These are phyloP conservation scores for Amesomyces nigricolor DNA, from an alignment of 2,329 filamentous ascomycete genomes.

Conservation along the genomic window DNA sequence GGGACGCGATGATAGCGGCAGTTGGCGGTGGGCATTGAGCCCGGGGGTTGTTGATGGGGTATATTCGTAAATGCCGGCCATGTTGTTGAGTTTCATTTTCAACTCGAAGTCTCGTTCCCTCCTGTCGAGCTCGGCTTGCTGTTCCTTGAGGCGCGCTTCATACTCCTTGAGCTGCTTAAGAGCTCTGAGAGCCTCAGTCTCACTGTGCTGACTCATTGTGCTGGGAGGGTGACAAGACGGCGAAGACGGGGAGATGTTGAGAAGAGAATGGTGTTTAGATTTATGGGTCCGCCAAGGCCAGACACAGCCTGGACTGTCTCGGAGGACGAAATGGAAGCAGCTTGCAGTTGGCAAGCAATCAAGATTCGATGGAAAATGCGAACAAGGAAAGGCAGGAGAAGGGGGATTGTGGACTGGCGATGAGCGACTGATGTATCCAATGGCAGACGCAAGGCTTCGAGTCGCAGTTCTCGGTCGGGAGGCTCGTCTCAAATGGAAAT, in stretches of 20 bases:
- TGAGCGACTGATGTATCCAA: slow-evolving; percentile 27
- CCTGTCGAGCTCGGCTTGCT: slow-evolving; percentile 16
- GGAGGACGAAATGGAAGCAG: not conserved
- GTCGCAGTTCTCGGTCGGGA: slow-evolving; percentile 15
- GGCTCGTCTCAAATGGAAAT: slow-evolving; percentile 8
- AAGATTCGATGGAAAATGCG: slow-evolving; percentile 18
- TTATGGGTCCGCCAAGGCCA: slow-evolving; percentile 5
- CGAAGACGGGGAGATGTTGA: not conserved
- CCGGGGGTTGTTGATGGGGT: not conserved
- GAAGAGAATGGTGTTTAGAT: too few relatives aligned
- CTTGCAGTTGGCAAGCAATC: slow-evolving; percentile 16
- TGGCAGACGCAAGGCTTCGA: slow-evolving; percentile 23
- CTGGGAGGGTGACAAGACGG: too few relatives aligned
- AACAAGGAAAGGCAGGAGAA: slow-evolving; percentile 14
- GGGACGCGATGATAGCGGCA: slow-evolving; percentile 22
- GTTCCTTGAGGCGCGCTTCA: slow-evolving; percentile 9
- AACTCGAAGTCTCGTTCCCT: slow-evolving; percentile 17
- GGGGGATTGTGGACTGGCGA: slow-evolving; percentile 19
- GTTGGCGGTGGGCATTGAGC: slow-evolving; percentile 22
- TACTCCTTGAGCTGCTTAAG: slow-evolving; percentile 11
- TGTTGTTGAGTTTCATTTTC: slow-evolving; percentile 15
- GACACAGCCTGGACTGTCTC: not conserved
- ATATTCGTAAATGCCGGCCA: slow-evolving; percentile 11
- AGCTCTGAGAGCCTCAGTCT: not conserved
- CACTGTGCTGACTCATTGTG: too few relatives aligned